phyloP scores from a whole-genome alignment of 176 grass and related monocot species.

The Ananas comosus region DNA sequence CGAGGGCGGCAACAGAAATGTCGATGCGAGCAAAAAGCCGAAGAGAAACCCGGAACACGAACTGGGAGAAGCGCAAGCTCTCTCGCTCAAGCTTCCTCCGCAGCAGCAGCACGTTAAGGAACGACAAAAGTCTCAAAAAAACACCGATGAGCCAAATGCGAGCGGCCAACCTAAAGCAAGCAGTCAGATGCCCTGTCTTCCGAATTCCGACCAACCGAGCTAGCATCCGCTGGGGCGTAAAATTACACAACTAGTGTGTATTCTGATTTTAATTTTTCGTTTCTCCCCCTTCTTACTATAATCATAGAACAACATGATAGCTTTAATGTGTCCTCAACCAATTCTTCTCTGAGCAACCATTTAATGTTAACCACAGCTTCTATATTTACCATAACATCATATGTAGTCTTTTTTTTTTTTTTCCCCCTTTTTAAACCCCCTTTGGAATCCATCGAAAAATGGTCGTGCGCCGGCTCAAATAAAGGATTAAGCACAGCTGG shows the following conservation, averaged over 20 bases:
- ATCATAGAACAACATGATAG: slow-evolving; percentile 10
- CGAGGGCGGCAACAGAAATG: slow-evolving; percentile 24
- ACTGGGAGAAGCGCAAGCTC: slow-evolving; percentile 33
- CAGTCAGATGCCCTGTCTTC: slow-evolving; percentile 32
- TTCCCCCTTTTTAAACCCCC: too few species aligned
- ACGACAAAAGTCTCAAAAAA: slow-evolving; percentile 39
- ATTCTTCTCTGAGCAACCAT: slow-evolving; percentile 23
- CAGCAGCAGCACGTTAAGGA: slow-evolving; percentile 30
- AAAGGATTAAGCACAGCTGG: too few species aligned
- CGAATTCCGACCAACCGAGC: slow-evolving; percentile 33
- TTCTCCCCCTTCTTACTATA: background rate
- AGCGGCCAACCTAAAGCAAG: slow-evolving; percentile 11
- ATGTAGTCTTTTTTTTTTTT: too few species aligned
- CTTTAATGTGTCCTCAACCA: slow-evolving; percentile 6
- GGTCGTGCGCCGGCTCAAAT: too few species aligned
- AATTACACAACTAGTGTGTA: background rate
- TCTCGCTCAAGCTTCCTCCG: slow-evolving; percentile 22
- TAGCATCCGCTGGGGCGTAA: slow-evolving; percentile 17
- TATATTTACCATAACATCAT: too few species aligned
- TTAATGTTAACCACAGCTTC: slow-evolving; percentile 4
- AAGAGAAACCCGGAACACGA: slow-evolving; percentile 53
- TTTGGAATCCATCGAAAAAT: too few species aligned
- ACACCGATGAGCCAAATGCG: slow-evolving; percentile 37
- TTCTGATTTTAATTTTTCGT: slow-evolving; percentile 18
- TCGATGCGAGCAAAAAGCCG: slow-evolving; percentile 49